Conservation (phyloP, 2,329 filamentous ascomycete species). For the Aspergillus awamori region DNA sequence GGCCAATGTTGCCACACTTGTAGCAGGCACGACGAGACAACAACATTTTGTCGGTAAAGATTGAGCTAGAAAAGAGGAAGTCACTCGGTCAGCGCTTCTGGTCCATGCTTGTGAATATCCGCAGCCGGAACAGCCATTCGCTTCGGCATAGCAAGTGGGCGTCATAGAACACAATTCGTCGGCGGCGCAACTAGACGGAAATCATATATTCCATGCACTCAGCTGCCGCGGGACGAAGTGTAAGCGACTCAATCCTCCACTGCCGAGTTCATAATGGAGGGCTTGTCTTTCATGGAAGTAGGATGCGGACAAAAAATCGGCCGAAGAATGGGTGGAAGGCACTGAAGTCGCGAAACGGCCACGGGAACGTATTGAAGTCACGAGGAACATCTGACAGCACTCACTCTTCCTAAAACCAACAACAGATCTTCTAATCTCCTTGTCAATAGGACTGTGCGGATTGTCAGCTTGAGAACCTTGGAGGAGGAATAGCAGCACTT, state of each 20-base stretch:
- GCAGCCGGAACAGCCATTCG: not conserved
- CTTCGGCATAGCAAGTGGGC: not conserved
- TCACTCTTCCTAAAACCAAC: slow-evolving; percentile 33
- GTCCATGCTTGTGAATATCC: not conserved
- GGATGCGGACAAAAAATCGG: slow-evolving; percentile 1
- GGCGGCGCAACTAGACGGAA: not conserved
- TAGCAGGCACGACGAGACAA: slow-evolving; percentile 83
- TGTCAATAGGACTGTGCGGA: slow-evolving; percentile 25
- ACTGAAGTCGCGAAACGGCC: slow-evolving; percentile 9
- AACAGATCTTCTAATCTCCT: slow-evolving; percentile 28
- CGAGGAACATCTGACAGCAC: slow-evolving; percentile 23
- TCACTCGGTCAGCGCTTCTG: slow-evolving; percentile 21
- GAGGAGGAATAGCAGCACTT: slow-evolving; percentile 29
- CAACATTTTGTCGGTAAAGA: slow-evolving; percentile 63
- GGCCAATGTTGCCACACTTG: slow-evolving; percentile 77
- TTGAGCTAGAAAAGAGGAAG: slow-evolving; percentile 16
- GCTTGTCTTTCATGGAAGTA: not conserved
- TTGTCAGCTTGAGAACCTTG: slow-evolving; percentile 35
- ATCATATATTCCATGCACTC: not conserved
- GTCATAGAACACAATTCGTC: not conserved
- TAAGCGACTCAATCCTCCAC: not conserved
- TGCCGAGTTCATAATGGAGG: not conserved
- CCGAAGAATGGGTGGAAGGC: not conserved
- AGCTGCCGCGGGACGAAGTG: not conserved
- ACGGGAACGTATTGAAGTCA: slow-evolving; percentile 12